Conservation (phyloP, 2,329 filamentous ascomycete species). For the Coniella lustricola region DNA sequence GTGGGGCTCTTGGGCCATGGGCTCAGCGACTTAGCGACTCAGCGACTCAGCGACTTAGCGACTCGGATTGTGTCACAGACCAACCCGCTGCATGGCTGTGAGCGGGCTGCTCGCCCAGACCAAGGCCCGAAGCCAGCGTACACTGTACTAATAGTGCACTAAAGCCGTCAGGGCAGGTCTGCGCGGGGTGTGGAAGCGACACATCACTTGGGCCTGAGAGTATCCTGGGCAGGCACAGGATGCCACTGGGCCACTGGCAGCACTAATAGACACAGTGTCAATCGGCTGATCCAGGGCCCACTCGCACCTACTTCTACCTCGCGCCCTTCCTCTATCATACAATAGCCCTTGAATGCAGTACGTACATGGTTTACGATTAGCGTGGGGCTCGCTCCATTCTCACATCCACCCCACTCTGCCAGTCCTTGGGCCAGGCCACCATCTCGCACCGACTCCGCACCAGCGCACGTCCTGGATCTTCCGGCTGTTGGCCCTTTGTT, state of each 20-base stretch:
- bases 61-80: neutral
- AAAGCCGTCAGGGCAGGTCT: neutral
- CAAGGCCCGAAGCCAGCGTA: neutral
- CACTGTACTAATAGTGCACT: neutral
- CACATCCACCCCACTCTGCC: no score
- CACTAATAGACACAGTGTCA: neutral
- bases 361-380: slow-evolving; percentile 3
- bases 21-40: no score
- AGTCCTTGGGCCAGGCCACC: slow-evolving; percentile 4
- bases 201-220: no score
- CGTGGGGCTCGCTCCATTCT: slow-evolving; percentile 3
- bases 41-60: neutral
- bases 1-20: slow-evolving; percentile 1
- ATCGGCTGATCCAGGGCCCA: neutral
- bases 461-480: neutral
- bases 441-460: neutral
- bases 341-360: no score
- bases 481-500: neutral
- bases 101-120: neutral
- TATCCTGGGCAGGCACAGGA: no score
- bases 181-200: neutral
- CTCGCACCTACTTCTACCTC: neutral
- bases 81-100: neutral
- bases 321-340: no score
- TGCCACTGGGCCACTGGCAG: neutral